These are phyloP conservation scores for Hypomontagnella submonticulosa DNA, from an alignment of 495 filamentous ascomycete genomes.

Conservation along the genomic window DNA sequence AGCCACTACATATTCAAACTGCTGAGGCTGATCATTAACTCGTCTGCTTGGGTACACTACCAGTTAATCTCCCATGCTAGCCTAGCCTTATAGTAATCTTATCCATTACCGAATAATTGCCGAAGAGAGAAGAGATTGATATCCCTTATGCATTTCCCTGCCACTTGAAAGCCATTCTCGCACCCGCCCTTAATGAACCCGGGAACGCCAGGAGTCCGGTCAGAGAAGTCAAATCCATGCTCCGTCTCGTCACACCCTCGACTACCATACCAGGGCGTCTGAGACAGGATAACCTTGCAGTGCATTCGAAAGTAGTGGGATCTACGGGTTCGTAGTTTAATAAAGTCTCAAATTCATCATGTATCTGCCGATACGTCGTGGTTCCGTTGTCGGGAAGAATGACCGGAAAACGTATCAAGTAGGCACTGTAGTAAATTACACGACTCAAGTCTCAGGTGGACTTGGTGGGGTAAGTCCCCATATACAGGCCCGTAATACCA, in stretches of 20 bases:
- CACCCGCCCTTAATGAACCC: conserved; percentile 1
- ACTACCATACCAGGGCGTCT: background rate
- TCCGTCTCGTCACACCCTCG: background rate
- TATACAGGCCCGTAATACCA: conserved; percentile 1
- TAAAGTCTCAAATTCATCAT: conserved; percentile 21
- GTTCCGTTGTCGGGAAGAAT: background rate
- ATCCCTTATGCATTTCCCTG: conserved; percentile 6
- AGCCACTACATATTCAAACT: background rate
- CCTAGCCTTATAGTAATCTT: conserved; percentile 16
- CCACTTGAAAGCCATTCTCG: conserved; percentile 12
- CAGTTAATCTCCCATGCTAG: conserved; percentile 9
- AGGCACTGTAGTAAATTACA: background rate
- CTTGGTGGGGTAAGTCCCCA: background rate
- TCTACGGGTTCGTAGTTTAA: too few relatives aligned
- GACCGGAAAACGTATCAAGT: too few relatives aligned
- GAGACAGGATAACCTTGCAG: too few relatives aligned
- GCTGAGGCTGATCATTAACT: conserved; percentile 16
- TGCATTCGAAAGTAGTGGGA: too few relatives aligned
- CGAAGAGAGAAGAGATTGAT: conserved; percentile 1
- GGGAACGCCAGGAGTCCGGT: conserved; percentile 22
- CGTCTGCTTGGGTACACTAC: conserved; percentile 17
- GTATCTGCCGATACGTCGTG: conserved; percentile 1
- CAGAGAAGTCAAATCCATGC: conserved; percentile 11
- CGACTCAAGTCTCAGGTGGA: conserved; percentile 4
- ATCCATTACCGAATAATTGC: conserved; percentile 2